Base-by-base conservation (phyloP, 768 basidiomycete genomes). In the Collybia mongolica region DNA sequence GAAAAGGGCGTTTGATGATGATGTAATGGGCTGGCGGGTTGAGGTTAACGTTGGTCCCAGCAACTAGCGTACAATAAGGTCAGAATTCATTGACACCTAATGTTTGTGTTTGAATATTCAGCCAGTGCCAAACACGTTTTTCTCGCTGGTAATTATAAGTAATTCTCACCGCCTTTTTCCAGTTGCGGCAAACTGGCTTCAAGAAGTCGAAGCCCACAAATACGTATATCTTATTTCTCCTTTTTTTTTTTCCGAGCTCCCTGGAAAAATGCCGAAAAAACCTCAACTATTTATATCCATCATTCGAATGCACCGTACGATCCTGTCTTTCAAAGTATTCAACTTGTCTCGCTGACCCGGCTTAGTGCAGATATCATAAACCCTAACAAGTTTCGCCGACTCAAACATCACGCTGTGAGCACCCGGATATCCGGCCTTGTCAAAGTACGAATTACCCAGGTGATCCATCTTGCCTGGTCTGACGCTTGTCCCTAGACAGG, bases 261-360 rank as follows among this genome's bases (percentile, higher is more conserved):
- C 51, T 55, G 43, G 44, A 50, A 50, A 44, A 24, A 58, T 55
- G 50, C 36, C 37, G n/a, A 46, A 38, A 22, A 28, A 14, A 2
- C 37, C 44, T 17, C 49, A 59, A 44, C 23, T 68, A 7, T 67
- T 68, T 38, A 60, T 73, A 26, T 69, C 69, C n/a, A 63, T 74
- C 41, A 65, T 67, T 2, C 62, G 73, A 23, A 75, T 75, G 74
- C 75, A 76, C 48, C 74, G 75, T 74, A 49, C 51, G 71, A n/a
- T 46, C 15, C 22, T 44, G 7, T 19, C 15, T 24, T 14, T n/a
- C 11, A 45, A n/a, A 40, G n/a, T 37, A 20, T 41, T 14, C 15
- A 11, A n/a, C 14, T 15, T n/a, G n/a, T n/a, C n/a, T 14, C 5
- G 8, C 22, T 23, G 19, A 46, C 19, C 20, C 18, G 36, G 9